Base-by-base conservation (phyloP, 805 yeast species). In the Priceomyces medius region DNA sequence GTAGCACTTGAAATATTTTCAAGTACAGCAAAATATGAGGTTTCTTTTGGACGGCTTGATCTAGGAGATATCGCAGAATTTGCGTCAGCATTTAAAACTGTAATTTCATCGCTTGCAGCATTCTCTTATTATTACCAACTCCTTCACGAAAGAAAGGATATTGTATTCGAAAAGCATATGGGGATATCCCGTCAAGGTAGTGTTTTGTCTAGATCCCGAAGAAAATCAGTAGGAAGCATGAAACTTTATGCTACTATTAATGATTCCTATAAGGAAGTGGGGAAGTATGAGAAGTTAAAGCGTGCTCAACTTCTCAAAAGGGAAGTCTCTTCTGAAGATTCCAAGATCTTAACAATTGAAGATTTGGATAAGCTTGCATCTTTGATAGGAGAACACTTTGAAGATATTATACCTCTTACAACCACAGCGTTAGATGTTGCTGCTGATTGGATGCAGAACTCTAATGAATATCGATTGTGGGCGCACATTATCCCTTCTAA, bases 181-280 rank as follows among this genome's bases (percentile, higher is more conserved):
- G 39, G 38, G 4, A 37, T 42, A 12, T 35, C 36, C 9, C 49
- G 55, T 19, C 50, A 50, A 8, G 40, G 51, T 12, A 46, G 43
- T 14, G 34, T 26, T 20, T 43, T 43, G 17, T 41, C 49, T 10
- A 18, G 29, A 10, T 9, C 42, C 29, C 44, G 18, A 14, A 34
- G 7, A 18, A 16, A 29, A 4, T 26, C 38, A 4, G 45, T 42
- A 16, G 50, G 54, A n/a, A 57, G 55, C 19, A 49, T 50, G 29
- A 60, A 58, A 39, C 43, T 61, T 16, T 52, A 56, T 38, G 49
- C 61, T 8, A 47, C 62, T 3, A 51, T 63, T 28, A 49, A 55
- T 23, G 61, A 58, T 14, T 50, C 58, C 3, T 64, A 64, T 38
- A 56, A 53, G 19, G 52, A 55, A 14, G 68, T 63, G 3, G 68